Conservation (phyloP, 1,139 yeast species). For the Candida anutae region DNA sequence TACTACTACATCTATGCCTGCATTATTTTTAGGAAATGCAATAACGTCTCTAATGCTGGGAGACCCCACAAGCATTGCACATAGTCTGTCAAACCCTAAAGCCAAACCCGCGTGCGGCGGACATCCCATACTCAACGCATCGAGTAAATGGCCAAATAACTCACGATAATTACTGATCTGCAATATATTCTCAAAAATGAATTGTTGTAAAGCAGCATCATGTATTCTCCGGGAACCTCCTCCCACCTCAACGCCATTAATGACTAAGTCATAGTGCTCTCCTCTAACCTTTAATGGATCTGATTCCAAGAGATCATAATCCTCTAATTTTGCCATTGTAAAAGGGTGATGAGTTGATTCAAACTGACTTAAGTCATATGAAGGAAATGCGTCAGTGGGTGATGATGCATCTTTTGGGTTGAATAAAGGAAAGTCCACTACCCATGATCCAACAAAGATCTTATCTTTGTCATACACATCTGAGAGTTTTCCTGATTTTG, state of each 20-base stretch:
- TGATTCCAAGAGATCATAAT: constrained; percentile 46
- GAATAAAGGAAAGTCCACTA: constrained; percentile 83
- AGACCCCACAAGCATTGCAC: constrained; percentile 79
- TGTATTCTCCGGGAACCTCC: constrained; percentile 97
- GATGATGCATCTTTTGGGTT: constrained; percentile 49
- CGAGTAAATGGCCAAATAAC: constrained; percentile 80
- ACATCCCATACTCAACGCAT: constrained; percentile 82
- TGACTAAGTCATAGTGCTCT: constrained; percentile 90
- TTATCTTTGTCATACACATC: constrained; percentile 12
- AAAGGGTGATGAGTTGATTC: constrained; percentile 94
- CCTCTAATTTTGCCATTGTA: constrained; percentile 77
- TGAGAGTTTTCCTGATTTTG: constrained; percentile 5
- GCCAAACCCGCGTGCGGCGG: constrained; percentile 99
- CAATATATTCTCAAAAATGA: constrained; percentile 52
- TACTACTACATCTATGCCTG: constrained; percentile 84
- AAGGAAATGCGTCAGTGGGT: constrained; percentile 43
- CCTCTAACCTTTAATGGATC: constrained; percentile 69
- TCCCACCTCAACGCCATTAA: constrained; percentile 93
- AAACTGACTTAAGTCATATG: constrained; percentile 38
- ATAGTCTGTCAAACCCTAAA: constrained; percentile 85
- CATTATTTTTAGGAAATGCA: constrained; percentile 89
- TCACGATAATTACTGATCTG: constrained; percentile 47
- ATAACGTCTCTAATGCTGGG: constrained; percentile 82
- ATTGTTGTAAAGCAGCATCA: constrained; percentile 69
- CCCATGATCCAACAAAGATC: constrained; percentile 72